phyloP scores from a whole-genome alignment of 2,329 filamentous ascomycete genomes.

The Botrytis byssoidea region DNA sequence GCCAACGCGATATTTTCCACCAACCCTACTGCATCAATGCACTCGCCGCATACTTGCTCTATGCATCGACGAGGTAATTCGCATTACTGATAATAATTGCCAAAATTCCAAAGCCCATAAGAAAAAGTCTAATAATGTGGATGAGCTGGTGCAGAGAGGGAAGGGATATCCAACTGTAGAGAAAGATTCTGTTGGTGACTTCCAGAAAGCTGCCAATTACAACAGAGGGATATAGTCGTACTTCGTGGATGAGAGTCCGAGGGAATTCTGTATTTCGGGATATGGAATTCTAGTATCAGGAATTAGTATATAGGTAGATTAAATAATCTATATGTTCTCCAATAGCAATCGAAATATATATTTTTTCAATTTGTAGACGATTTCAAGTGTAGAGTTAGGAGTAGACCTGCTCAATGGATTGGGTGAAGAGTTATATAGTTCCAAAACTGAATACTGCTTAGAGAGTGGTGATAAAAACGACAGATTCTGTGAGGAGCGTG shows the following conservation, averaged over 20 bases:
- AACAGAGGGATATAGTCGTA: conserved; percentile 46
- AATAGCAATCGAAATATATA: too few species aligned
- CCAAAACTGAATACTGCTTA: conserved; percentile 18
- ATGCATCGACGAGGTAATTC: conserved; percentile 51
- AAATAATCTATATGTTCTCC: too few species aligned
- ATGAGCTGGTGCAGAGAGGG: conserved; percentile 69
- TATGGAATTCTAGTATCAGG: conserved; percentile 45
- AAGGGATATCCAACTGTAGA: conserved; percentile 62
- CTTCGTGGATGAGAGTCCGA: conserved; percentile 44
- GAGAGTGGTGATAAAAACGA: background rate
- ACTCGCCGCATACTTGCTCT: conserved; percentile 49
- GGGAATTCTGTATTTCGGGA: conserved; percentile 40
- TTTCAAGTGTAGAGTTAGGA: conserved; percentile 26
- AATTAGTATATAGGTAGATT: conserved; percentile 30
- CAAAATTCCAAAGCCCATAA: conserved; percentile 53
- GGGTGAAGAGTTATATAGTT: conserved; percentile 34
- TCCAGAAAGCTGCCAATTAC: conserved; percentile 47
- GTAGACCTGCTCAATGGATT: conserved; percentile 32
- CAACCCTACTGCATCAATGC: conserved; percentile 48
- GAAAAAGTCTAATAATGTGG: conserved; percentile 64
- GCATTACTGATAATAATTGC: conserved; percentile 40
- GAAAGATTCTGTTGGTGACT: background rate
- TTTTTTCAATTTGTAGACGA: too few species aligned
- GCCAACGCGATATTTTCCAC: conserved; percentile 50
- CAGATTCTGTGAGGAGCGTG: background rate